Conservation (phyloP, 805 yeast genomes). For the Alloascoidea africana region DNA sequence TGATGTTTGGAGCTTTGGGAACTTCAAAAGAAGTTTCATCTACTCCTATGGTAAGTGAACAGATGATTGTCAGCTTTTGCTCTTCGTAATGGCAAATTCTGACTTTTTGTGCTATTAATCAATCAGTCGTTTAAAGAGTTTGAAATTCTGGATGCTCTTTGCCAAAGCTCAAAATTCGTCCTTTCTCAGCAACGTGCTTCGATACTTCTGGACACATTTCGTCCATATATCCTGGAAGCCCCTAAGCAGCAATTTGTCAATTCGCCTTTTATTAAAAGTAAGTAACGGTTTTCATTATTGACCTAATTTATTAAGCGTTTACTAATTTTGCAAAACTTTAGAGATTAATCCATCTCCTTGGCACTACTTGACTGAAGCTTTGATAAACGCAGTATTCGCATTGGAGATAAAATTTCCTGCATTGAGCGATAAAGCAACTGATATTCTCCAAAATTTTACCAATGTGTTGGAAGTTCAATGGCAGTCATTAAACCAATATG, state of each 20-base stretch:
- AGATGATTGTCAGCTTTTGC: too few species aligned
- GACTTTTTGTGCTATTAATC: background rate
- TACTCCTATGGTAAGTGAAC: too few species aligned
- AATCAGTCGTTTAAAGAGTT: slow-evolving; percentile 20
- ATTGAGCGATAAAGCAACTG: slow-evolving; percentile 4
- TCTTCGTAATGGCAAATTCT: background rate
- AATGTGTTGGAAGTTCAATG: background rate
- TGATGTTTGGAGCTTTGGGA: slow-evolving; percentile 2
- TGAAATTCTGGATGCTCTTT: slow-evolving; percentile 42
- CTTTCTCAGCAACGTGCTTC: slow-evolving; percentile 25
- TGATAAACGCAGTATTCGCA: slow-evolving; percentile 18
- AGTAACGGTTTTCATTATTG: background rate
- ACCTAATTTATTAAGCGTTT: slow-evolving; percentile 1
- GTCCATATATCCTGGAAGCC: slow-evolving; percentile 28
- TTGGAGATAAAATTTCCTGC: slow-evolving; percentile 12
- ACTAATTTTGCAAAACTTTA: slow-evolving; percentile 13
- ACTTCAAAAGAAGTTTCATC: background rate
- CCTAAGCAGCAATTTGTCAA: slow-evolving; percentile 25
- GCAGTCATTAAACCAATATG: background rate
- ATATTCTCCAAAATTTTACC: slow-evolving; percentile 1
- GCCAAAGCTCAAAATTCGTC: slow-evolving; percentile 25
- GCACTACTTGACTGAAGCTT: slow-evolving; percentile 22
- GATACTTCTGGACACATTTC: slow-evolving; percentile 27
- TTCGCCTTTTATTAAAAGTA: slow-evolving; percentile 11
- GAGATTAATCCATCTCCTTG: slow-evolving; percentile 24